Base-by-base conservation (phyloP, 1,284 basidiomycete species). In the Violaceomyces palustris region DNA sequence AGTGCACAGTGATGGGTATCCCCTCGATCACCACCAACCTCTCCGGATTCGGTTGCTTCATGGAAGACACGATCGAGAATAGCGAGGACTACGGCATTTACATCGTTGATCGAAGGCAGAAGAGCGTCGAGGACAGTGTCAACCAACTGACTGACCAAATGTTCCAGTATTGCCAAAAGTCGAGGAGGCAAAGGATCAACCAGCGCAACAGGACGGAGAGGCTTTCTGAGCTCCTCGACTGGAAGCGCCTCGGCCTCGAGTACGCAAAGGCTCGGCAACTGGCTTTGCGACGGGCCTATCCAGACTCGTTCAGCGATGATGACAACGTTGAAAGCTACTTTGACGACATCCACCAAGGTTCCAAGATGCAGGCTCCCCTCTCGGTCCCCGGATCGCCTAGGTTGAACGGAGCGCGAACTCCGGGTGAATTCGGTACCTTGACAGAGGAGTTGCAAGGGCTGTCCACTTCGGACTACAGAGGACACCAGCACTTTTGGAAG, bases 161-260 rank as follows among this genome's bases (percentile, higher is more conserved):
- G 64, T 57, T 48, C 38, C 28, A 42, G 11, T 97, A 96, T 78
- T 81, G 81, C 49, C 80, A 78, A 66, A 96, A 94, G 80, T 87
- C 89, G n/a, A 81, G 93, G 32, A 81, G 93, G 45, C 93, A 97
- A 76, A 82, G 93, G 42, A 97, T 97, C 76, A 97, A 97, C 77
- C 91, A 97, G 78, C 86, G 92, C 35, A 98, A 97, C 78, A 84
- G 93, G 42, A 93, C 96, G 46, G 93, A 98, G 75, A 43, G 67
- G 17, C 53, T 68, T 6, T 61, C 79, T 15, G 93, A 93, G 33
- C 75, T 98, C 44, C 79, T 98, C 50, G 93, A 98, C 75, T 97
- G 93, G 93, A 98, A 98, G 79, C 89, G 91, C 65, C 78, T 98
- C 21, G 93, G 93, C 4, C 83, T 97, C 59, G 93, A 98, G 75